Percentiles rank a stretch among this genome's conserved stretches.
These are phyloP conservation scores for Chlorophyllum brunneum DNA, from an alignment of 768 basidiomycete species.

Conservation along the genomic window DNA sequence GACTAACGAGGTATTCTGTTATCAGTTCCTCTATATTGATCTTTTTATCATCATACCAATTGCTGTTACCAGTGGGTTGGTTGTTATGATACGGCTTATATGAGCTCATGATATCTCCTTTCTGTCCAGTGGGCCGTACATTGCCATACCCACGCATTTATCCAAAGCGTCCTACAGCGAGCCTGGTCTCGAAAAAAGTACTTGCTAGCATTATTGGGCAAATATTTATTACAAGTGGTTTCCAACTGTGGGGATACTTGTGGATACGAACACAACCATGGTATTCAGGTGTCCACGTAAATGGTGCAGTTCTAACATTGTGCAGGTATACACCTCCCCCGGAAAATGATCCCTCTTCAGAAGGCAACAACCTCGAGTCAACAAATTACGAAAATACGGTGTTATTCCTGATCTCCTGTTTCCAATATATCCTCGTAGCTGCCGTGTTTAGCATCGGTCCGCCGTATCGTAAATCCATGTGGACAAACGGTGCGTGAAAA, in stretches of 20 bases:
- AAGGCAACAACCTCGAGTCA: conserved; percentile 72
- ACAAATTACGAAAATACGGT: conserved; percentile 90
- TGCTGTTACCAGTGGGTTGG: conserved; percentile 84
- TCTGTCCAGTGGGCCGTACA: conserved; percentile 83
- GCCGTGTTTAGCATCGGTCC: conserved; percentile 98
- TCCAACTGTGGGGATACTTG: conserved; percentile 85
- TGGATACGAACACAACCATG: conserved; percentile 86
- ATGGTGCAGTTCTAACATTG: not conserved
- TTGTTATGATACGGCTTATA: conserved; percentile 1
- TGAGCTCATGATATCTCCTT: conserved; percentile 1
- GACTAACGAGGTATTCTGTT: conserved; percentile 14
- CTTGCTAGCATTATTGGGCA: conserved; percentile 92
- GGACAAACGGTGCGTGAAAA: conserved; percentile 76
- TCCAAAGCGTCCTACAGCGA: conserved; percentile 91
- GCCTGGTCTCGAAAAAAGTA: conserved; percentile 93
- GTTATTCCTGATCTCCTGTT: conserved; percentile 91
- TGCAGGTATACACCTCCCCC: conserved; percentile 78
- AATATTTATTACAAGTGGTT: conserved; percentile 75
- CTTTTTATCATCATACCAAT: conserved; percentile 97
- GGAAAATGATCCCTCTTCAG: conserved; percentile 39
- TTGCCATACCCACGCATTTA: conserved; percentile 84
- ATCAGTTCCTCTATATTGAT: conserved; percentile 93
- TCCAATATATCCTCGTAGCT: conserved; percentile 97
- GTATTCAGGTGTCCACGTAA: conserved; percentile 37
- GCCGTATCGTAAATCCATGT: conserved; percentile 92